phyloP scores from a whole-genome alignment of 805 yeast genomes.

The Zygoascus ofunaensis region DNA sequence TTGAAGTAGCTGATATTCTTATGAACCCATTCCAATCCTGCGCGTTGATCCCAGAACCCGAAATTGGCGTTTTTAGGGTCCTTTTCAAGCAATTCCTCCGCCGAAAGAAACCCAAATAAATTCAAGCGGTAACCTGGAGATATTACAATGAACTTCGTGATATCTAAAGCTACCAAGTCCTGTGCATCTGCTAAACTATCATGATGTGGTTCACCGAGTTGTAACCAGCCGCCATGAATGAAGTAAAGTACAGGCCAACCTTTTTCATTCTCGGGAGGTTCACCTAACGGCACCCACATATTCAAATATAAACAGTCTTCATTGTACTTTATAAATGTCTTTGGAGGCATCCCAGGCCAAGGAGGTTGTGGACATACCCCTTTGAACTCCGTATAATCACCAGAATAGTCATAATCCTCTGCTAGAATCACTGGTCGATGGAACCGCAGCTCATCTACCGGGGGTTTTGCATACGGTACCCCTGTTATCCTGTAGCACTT shows the following conservation, averaged over 20 bases:
- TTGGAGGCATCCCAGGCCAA: conserved; percentile 22
- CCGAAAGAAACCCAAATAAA: conserved; percentile 34
- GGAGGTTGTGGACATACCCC: conserved; percentile 33
- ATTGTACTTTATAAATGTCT: conserved; percentile 20
- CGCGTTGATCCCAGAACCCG: conserved; percentile 39
- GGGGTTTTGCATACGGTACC: conserved; percentile 32
- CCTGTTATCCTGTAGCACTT: conserved; percentile 8
- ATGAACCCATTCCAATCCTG: conserved; percentile 36
- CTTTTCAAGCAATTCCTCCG: conserved; percentile 28
- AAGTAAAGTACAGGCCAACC: conserved; percentile 38
- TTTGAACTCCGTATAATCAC: conserved; percentile 31
- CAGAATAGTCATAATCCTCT: conserved; percentile 31
- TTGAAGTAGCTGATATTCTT: conserved; percentile 34
- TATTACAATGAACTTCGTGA: conserved; percentile 28
- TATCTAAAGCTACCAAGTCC: conserved; percentile 9
- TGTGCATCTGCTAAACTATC: conserved; percentile 9
- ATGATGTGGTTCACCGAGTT: conserved; percentile 25
- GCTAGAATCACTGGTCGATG: conserved; percentile 30
- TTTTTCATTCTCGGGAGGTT: conserved; percentile 26
- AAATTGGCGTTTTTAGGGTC: conserved; percentile 27
- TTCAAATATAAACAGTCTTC: conserved; percentile 32
- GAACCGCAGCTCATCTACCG: conserved; percentile 29
- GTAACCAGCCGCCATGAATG: conserved; percentile 40
- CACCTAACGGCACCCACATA: conserved; percentile 33
- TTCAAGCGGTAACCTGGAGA: conserved; percentile 33